phyloP scores from a whole-genome alignment of 108 stramenopile species.

The Discostella stelligeroides region DNA sequence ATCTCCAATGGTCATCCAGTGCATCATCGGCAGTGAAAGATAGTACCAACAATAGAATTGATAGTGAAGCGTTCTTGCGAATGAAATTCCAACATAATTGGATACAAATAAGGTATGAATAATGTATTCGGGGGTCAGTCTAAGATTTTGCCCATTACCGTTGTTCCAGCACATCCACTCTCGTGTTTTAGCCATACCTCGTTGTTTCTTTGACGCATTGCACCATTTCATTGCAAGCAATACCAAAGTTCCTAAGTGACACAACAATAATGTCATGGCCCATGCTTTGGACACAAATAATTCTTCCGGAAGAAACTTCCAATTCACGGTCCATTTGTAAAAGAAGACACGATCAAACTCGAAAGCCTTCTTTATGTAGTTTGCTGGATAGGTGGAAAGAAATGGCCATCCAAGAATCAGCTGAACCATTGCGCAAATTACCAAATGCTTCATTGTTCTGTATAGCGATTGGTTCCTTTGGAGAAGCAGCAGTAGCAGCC shows the following conservation, averaged over 20 bases:
- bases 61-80: constrained; percentile 95
- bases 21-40: constrained; percentile 78
- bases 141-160: neutral
- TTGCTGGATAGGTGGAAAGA: constrained; percentile 80
- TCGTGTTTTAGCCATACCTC: constrained; percentile 21
- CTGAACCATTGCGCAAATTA: constrained; percentile 81
- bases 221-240: constrained; percentile 70
- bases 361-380: constrained; percentile 93
- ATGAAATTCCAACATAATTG: constrained; percentile 95
- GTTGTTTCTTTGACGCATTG: constrained; percentile 36
- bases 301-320: constrained; percentile 91
- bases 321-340: constrained; percentile 98
- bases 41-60: constrained; percentile 99
- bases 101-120: constrained; percentile 82
- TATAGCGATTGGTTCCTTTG: constrained; percentile 59
- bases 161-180: constrained; percentile 40
- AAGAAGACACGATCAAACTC: constrained; percentile 97
- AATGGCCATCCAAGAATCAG: constrained; percentile 92
- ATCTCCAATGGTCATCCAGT: constrained; percentile 54
- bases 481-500: constrained; percentile 83
- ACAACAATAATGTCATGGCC: constrained; percentile 65
- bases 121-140: constrained; percentile 65
- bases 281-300: constrained; percentile 76
- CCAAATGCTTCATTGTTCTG: constrained; percentile 46
- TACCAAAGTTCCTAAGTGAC: constrained; percentile 58